A percentile compares a stretch with the other conserved stretches of the same genome.
These are phyloP conservation scores for Spathaspora boniae DNA, from an alignment of 805 yeast species.

Conservation along the genomic window DNA sequence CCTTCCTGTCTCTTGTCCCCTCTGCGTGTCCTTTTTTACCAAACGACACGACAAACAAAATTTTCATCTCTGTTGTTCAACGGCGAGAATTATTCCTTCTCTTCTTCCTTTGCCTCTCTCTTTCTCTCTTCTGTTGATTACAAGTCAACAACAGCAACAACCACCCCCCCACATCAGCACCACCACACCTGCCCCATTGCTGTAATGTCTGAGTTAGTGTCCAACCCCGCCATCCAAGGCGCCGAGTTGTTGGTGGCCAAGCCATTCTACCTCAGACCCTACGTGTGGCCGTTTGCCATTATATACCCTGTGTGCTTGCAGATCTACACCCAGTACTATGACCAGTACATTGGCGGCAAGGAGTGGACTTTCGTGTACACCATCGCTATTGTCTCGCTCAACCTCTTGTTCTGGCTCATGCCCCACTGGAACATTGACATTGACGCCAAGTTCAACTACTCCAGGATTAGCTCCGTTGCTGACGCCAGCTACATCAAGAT, in stretches of 20 bases:
- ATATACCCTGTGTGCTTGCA: slow-evolving; percentile 73
- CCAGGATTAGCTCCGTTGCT: slow-evolving; percentile 44
- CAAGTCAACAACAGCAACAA: too few species aligned
- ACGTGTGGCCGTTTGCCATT: slow-evolving; percentile 76
- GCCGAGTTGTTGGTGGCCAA: slow-evolving; percentile 76
- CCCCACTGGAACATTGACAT: slow-evolving; percentile 90
- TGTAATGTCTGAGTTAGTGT: slow-evolving; percentile 47
- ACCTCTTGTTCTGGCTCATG: slow-evolving; percentile 75
- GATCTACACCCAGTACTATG: slow-evolving; percentile 67
- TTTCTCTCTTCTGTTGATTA: too few species aligned
- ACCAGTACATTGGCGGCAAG: slow-evolving; percentile 74
- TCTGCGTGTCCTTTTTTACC: too few species aligned
- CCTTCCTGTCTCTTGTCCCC: too few species aligned
- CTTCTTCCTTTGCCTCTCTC: too few species aligned
- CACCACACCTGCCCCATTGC: slow-evolving; percentile 1
- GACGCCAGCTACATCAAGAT: slow-evolving; percentile 74
- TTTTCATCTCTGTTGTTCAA: too few species aligned
- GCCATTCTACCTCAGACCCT: slow-evolving; percentile 60
- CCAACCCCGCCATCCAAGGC: slow-evolving; percentile 65
- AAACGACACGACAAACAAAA: too few species aligned
- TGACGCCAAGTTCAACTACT: slow-evolving; percentile 67
- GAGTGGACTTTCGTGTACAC: slow-evolving; percentile 96
- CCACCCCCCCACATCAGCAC: too few species aligned
- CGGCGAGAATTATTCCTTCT: too few species aligned
- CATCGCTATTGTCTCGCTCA: slow-evolving; percentile 68